Evolutionary conservation across 2,329 filamentous ascomycete genomes (phyloP), one percentile per base, ranked within the genome.

Genomic region (Diaporthe vaccinii): DNA sequence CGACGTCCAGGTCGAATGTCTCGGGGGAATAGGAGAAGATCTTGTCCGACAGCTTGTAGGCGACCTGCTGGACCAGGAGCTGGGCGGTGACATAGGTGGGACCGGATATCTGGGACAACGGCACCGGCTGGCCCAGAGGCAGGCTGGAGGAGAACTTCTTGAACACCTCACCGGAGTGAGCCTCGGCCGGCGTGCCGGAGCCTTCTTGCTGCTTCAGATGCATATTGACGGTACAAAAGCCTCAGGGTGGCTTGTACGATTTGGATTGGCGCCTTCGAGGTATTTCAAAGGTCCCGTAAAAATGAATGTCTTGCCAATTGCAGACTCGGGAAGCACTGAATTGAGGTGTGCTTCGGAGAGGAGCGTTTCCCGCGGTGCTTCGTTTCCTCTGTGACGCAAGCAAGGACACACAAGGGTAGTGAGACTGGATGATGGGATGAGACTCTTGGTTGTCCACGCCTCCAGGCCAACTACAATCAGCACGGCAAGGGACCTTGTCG

Each of bases 21-120:
- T 98, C 94, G 39, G 96, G 95, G 3, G 96, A 98, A 88, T 98
- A 98, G 74, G 96, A 94, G 87, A 98, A 99, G 86, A 98, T 92
- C 89, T 98, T 98, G 88, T 98, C 96, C 74, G 96, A 98, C 77
- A 99, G 90, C 78, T 94, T 91, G 86, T 98, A 99, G 76, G 96
- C 95, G 78, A 98, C 93, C 86, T 99, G 97, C 87, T 99, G 97
- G 78, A 98, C 93, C 74, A 99, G 91, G 31, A 95, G 92, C 86
- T 99, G 97, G 41, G 95, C 94, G 55, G 96, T 98, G 77, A 96
- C 90, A 85, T 99, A 99, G 74, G 94, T 97, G 79, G 96, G 94
- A 22, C 96, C 97, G 76, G 90, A 92, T 84, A 98, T 94, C 80
- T 89, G 87, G 46, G 88, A 84, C 75, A 91, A 83, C 34, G 88